phyloP scores from a whole-genome alignment of 208 protist species.

The Sergeia podlipaevii region DNA sequence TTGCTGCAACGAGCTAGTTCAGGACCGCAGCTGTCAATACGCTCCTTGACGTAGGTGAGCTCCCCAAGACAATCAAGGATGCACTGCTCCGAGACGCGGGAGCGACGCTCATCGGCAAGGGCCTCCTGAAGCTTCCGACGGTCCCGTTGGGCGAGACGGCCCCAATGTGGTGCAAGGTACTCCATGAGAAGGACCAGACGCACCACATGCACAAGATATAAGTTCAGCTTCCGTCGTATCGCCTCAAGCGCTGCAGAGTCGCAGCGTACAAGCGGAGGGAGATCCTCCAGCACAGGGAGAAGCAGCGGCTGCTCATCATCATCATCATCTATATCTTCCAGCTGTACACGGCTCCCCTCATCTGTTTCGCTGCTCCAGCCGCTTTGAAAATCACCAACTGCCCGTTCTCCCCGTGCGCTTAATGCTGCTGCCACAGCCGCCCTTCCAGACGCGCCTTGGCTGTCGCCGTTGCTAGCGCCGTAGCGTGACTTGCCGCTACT shows the following conservation, averaged over 20 bases:
- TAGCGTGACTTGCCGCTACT: no score
- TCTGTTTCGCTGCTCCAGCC: no score
- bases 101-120: constrained; percentile 31
- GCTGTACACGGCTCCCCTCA: no score
- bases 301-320: constrained; percentile 1
- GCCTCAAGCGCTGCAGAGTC: constrained; percentile 21
- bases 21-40: constrained; percentile 21
- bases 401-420: no score
- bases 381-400: no score
- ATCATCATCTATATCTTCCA: constrained; percentile 3
- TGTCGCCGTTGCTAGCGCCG: no score
- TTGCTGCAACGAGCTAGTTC: constrained; percentile 43
- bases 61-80: constrained; percentile 42
- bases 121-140: constrained; percentile 32
- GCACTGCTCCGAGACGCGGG: constrained; percentile 27
- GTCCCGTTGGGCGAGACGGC: constrained; percentile 34
- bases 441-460: no score
- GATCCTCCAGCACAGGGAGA: constrained; percentile 34
- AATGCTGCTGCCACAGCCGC: no score
- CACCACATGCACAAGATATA: constrained; percentile 20
- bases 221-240: constrained; percentile 27
- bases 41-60: constrained; percentile 43
- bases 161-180: constrained; percentile 33
- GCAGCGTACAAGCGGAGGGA: constrained; percentile 30
- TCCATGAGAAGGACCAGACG: constrained; percentile 27